Evolutionary conservation across 208 protist genomes (phyloP), one percentile per base, ranked within the genome.

Genomic region (Trypanosoma melophagium): DNA sequence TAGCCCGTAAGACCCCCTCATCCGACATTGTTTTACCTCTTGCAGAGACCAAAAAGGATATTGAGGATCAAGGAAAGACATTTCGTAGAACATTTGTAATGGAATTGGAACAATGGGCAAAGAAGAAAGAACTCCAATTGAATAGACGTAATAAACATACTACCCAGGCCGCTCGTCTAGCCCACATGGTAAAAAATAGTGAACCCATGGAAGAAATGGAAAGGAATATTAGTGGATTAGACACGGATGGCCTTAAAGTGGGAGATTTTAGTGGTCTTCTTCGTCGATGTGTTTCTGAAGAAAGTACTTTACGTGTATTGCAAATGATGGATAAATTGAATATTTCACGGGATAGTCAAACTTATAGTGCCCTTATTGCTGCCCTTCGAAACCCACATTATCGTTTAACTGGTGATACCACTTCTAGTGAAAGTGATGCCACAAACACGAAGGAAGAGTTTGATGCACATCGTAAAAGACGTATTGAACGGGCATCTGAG

Each of bases 181-280:
- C 78, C 0, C 63, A 83, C 25, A 69, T 79, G 16, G 41, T 87
- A 35, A 76, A 70, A 12, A 59, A 64, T n/a, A 41, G 17, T 7
- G 47, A 69, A 19, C 12, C 9, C 12, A 38, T 16, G 31, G 40
- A 24, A 7, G 42, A 56, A 0, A 66, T 50, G 40, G 57, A 58
- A 40, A 51, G 0, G 1, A 52, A 71, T 5, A 52, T 31, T 0
- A n/a, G 0, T 61, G 17, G 2, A 21, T 45, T 66, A 10, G 47
- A 59, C 53, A 44, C 8, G 0, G 35, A 66, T 16, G 74, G 65
- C 4, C 44, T 69, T n/a, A 76, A 59, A n/a, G 84, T 92, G n/a
- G 85, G 87, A 10, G 90, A 95, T 66, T 95, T 93, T 66, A 75
- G 71, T 63, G 79, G 86, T 41, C 66, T 95, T 17, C 71, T 93